Percentiles rank a stretch among this genome's conserved stretches.
phyloP scores from a whole-genome alignment of 108 stramenopile species.

The Skeletonema tropicum region DNA sequence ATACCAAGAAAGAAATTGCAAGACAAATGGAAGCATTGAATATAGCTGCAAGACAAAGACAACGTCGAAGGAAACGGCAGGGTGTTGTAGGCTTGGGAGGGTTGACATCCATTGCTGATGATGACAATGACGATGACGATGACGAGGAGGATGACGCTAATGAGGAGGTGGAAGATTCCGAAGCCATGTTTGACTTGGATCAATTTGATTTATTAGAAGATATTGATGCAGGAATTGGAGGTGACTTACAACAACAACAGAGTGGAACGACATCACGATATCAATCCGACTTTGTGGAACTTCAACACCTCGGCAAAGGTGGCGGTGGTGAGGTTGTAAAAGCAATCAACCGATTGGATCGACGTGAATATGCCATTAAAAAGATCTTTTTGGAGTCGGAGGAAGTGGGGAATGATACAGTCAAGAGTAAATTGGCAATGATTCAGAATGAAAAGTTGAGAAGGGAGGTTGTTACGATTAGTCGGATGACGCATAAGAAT shows the following conservation, averaged over 20 bases:
- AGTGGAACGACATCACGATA: slow-evolving; percentile 53
- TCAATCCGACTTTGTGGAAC: slow-evolving; percentile 80
- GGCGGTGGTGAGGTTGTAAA: slow-evolving; percentile 88
- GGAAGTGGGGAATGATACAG: slow-evolving; percentile 21
- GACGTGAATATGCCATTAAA: slow-evolving; percentile 81
- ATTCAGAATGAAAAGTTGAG: slow-evolving; percentile 78
- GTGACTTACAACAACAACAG: not conserved
- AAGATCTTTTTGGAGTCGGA: slow-evolving; percentile 76
- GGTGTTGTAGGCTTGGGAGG: not conserved
- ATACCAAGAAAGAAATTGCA: slow-evolving; percentile 52
- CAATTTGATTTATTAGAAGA: not conserved
- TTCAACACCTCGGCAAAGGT: slow-evolving; percentile 76
- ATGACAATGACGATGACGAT: slow-evolving; percentile 22
- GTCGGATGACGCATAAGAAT: slow-evolving; percentile 80
- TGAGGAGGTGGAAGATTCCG: slow-evolving; percentile 15
- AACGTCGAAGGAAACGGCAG: slow-evolving; percentile 13
- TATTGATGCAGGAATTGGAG: not conserved
- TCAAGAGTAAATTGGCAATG: slow-evolving; percentile 48
- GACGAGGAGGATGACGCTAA: slow-evolving; percentile 20
- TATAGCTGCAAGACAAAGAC: slow-evolving; percentile 28
- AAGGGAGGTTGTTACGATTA: slow-evolving; percentile 86
- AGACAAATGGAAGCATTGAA: slow-evolving; percentile 55
- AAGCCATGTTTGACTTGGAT: slow-evolving; percentile 5
- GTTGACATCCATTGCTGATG: slow-evolving; percentile 17
- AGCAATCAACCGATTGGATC: slow-evolving; percentile 80